Evolutionary conservation across 2,329 filamentous ascomycete species (phyloP), one percentile per base, ranked within the genome.

Genomic region (Leptographium lundbergii): DNA sequence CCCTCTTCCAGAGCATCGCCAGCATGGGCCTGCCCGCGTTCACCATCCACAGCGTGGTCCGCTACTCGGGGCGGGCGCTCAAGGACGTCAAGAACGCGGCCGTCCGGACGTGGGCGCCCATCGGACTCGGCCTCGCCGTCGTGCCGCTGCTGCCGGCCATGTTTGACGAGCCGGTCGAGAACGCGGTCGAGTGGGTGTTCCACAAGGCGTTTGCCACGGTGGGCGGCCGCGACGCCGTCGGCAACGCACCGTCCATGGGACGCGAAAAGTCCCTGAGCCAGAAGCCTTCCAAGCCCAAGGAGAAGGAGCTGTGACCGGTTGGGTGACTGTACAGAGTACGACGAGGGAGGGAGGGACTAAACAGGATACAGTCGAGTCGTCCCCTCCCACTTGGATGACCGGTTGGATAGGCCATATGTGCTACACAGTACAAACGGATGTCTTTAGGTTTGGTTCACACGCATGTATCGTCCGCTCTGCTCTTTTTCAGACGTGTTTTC

Each of bases 11-110:
- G 74, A 84, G 84, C 64, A 62, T 99, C 54, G 94, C 94, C 0
- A 89, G 85, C 67, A 99, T 99, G 94, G 94, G 89, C 2, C 72
- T 97, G 64, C 94, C 92, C 0, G 92, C 91, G 0, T 89, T 96
- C 63, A 96, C 91, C 0, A 96, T 97, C 60, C 92, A 96, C 72
- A 91, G 86, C 62, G 87, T 97, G 6, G 94, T 99, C 57, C 82
- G 85, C 61, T 96, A 99, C 69, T 91, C 89, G 0, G 91, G 94
- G 0, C 79, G 78, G 47, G 90, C 90, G n/a, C 71, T 99, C 76
- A 96, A 92, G 75, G 78, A 88, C 66, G 77, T 79, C 24, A 92
- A 94, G 77, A 95, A 88, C 68, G 77, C 79, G 61, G 82, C 75
- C 5, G 61, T 97, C 27, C 78, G 92, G 65, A 94, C 89, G 0